Conservation (phyloP, 768 basidiomycete species). For the Russula ochroleuca region DNA sequence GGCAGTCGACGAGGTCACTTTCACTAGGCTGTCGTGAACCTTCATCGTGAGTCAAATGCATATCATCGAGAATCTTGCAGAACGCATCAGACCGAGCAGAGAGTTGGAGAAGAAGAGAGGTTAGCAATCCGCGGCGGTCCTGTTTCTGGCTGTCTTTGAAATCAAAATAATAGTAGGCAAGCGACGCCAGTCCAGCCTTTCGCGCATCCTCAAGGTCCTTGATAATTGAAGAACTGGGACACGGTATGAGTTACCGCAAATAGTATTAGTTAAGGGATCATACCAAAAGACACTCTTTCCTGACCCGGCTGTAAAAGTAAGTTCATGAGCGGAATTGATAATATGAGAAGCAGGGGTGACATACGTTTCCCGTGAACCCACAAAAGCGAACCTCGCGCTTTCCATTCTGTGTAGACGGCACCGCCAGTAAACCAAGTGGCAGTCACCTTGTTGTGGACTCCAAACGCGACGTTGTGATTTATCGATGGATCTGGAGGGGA, state of each 20-base stretch:
- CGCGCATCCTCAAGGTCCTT: not conserved
- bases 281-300: slow-evolving; percentile 12
- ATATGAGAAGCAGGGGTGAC: not conserved
- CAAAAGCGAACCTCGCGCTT: not conserved
- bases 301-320: not conserved
- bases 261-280: not conserved
- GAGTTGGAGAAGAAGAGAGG: slow-evolving; percentile 9
- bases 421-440: slow-evolving; percentile 9
- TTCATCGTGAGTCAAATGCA: not conserved
- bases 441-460: not conserved
- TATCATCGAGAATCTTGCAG: not conserved
- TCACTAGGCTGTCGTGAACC: slow-evolving; percentile 10
- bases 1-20: not conserved
- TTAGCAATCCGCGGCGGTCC: slow-evolving; percentile 1
- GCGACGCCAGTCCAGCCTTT: not conserved
- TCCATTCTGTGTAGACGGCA: slow-evolving; percentile 10
- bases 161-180: slow-evolving; percentile 6
- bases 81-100: not conserved
- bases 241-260: not conserved
- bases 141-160: slow-evolving; percentile 6
- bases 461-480: not conserved
- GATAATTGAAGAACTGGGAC: slow-evolving; percentile 7
- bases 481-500: slow-evolving; percentile 12
- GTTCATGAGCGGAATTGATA: not conserved
- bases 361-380: slow-evolving; percentile 9